phyloP scores from a whole-genome alignment of 1,139 yeast species.

The Yarrowia galli region DNA sequence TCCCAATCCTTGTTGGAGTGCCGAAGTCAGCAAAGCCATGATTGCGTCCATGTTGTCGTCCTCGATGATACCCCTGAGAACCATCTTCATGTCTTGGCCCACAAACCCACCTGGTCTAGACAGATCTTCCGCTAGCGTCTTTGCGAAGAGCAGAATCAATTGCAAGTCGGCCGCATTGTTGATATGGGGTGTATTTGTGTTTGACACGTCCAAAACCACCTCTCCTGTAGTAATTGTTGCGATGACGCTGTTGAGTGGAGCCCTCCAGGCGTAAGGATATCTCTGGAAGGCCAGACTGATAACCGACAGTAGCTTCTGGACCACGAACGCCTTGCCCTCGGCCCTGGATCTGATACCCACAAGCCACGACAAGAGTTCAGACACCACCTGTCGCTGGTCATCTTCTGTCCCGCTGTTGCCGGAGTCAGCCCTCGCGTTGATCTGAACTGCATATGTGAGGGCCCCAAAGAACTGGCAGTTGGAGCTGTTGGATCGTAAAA shows the following conservation, averaged over 20 bases:
- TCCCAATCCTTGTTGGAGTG: slow-evolving; percentile 19
- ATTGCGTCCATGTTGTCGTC: slow-evolving; percentile 31
- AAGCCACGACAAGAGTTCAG: slow-evolving; percentile 47
- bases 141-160: slow-evolving; percentile 45
- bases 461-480: slow-evolving; percentile 69
- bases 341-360: slow-evolving; percentile 41
- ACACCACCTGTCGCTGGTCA: slow-evolving; percentile 42
- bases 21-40: slow-evolving; percentile 38
- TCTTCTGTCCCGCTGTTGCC: slow-evolving; percentile 38
- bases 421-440: slow-evolving; percentile 48
- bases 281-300: slow-evolving; percentile 47
- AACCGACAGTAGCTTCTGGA: slow-evolving; percentile 50
- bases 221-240: slow-evolving; percentile 37
- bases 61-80: slow-evolving; percentile 27
- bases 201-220: slow-evolving; percentile 29
- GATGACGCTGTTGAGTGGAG: slow-evolving; percentile 35
- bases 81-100: slow-evolving; percentile 28
- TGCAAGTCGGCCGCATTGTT: slow-evolving; percentile 41
- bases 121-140: slow-evolving; percentile 46
- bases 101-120: slow-evolving; percentile 28
- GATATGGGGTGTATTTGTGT: slow-evolving; percentile 1
- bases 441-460: slow-evolving; percentile 61
- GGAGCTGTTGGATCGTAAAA: slow-evolving; percentile 52
- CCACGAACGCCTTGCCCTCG: slow-evolving; percentile 46
- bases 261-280: slow-evolving; percentile 50